Evolutionary conservation across 2,329 filamentous ascomycete genomes (phyloP).

Genomic region (Monilinia vaccinii-corymbosi): DNA sequence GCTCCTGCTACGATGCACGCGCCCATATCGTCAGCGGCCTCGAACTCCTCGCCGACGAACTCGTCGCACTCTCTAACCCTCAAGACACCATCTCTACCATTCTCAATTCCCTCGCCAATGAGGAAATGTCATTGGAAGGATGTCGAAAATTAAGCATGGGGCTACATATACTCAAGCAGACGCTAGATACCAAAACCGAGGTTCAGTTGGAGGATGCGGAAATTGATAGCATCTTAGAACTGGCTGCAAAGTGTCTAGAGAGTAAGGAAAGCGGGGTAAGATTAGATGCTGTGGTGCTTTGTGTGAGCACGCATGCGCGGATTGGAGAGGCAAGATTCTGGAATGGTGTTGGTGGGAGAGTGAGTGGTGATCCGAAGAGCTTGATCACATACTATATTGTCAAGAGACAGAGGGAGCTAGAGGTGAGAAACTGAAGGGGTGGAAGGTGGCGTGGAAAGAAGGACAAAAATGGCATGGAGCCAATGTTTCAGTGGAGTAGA

Average conservation of each 20-base stretch:
- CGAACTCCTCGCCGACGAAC: conserved; percentile 63
- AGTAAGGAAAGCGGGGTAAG: conserved; percentile 53
- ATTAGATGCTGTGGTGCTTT: conserved; percentile 74
- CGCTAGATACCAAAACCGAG: conserved; percentile 37
- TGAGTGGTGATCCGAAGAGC: conserved; percentile 65
- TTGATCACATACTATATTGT: conserved; percentile 76
- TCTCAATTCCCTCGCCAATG: conserved; percentile 37
- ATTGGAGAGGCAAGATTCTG: conserved; percentile 57
- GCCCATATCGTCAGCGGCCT: conserved; percentile 67
- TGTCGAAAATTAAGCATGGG: conserved; percentile 52
- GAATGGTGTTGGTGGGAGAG: conserved; percentile 48
- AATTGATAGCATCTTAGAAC: conserved; percentile 40
- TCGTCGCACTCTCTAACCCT: conserved; percentile 56
- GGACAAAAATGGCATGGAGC: conserved; percentile 4
- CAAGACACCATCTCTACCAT: conserved; percentile 50
- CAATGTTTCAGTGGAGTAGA: background rate
- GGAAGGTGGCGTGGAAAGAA: background rate
- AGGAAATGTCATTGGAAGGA: conserved; percentile 37
- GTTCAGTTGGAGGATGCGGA: conserved; percentile 43
- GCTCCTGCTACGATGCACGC: conserved; percentile 56
- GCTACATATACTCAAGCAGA: conserved; percentile 50
- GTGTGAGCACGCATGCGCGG: conserved; percentile 58
- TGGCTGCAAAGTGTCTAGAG: conserved; percentile 49
- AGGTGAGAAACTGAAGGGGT: conserved; percentile 1
- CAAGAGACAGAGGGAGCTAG: conserved; percentile 52